These are phyloP conservation scores for Saccharomycopsis babjevae DNA, from an alignment of 805 yeast genomes.

Conservation along the genomic window DNA sequence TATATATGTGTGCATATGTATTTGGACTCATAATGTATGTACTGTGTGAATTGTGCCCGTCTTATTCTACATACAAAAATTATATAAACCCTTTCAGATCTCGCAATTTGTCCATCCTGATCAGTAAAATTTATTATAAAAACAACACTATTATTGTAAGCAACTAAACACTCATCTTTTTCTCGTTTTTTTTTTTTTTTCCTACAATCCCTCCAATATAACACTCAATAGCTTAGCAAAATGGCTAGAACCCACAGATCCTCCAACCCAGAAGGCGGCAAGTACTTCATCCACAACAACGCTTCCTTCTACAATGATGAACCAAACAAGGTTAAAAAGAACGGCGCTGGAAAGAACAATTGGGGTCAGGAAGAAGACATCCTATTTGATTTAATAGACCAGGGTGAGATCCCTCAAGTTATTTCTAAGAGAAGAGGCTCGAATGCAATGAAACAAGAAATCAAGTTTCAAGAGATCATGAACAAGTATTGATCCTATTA, in stretches of 20 bases:
- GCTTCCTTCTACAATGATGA: constrained; percentile 40
- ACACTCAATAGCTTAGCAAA: background rate
- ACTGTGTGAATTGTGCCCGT: no score
- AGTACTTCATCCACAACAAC: constrained; percentile 75
- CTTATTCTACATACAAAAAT: background rate
- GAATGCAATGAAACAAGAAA: background rate
- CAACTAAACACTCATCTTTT: background rate
- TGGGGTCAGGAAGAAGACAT: constrained; percentile 87
- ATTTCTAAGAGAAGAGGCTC: constrained; percentile 35
- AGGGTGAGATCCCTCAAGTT: constrained; percentile 44
- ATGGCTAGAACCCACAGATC: constrained; percentile 79
- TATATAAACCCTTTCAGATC: background rate
- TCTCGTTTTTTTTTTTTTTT: background rate
- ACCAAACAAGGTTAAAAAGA: constrained; percentile 71
- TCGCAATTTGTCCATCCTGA: background rate
- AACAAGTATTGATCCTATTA: background rate
- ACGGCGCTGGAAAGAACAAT: constrained; percentile 78
- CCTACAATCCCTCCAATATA: no score
- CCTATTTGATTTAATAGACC: constrained; percentile 47
- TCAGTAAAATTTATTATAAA: background rate
- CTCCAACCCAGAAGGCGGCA: constrained; percentile 53
- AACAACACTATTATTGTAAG: background rate
- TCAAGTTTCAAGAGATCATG: background rate
- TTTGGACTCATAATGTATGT: no score
- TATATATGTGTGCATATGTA: no score